A percentile compares a stretch with the other conserved stretches of the same genome.
These are phyloP conservation scores for Zhuliangozyma parablackwelliae DNA, from an alignment of 1,139 yeast species.

Conservation along the genomic window DNA sequence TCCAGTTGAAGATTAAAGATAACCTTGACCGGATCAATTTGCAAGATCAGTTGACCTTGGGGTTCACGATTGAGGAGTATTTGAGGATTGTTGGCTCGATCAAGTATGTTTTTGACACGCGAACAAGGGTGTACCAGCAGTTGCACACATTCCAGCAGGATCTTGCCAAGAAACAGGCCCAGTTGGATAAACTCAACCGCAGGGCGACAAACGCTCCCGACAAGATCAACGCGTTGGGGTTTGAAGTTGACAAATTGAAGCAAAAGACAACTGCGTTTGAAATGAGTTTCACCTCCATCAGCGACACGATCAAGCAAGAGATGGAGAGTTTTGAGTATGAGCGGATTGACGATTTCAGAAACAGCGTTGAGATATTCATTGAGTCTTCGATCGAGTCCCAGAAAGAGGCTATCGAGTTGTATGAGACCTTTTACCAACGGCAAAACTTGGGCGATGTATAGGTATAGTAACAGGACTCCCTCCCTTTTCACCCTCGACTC, in stretches of 20 bases:
- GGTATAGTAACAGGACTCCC: too few species aligned
- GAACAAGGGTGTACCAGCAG: conserved; percentile 65
- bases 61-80: conserved; percentile 86
- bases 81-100: conserved; percentile 73
- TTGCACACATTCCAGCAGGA: conserved; percentile 46
- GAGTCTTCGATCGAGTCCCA: conserved; percentile 92
- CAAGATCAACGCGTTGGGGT: conserved; percentile 47
- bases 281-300: conserved; percentile 55
- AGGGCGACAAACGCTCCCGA: conserved; percentile 52
- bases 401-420: conserved; percentile 88
- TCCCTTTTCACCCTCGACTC: too few species aligned
- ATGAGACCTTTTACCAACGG: conserved; percentile 82
- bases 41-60: conserved; percentile 84
- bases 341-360: conserved; percentile 80
- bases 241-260: conserved; percentile 57
- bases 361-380: conserved; percentile 82
- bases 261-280: conserved; percentile 54
- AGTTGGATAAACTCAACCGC: conserved; percentile 50
- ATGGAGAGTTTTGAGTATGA: conserved; percentile 67
- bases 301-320: conserved; percentile 65
- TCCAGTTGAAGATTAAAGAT: conserved; percentile 69
- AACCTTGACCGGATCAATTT: conserved; percentile 73
- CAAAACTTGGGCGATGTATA: conserved; percentile 24
- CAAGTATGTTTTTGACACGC: conserved; percentile 67
- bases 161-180: conserved; percentile 43